These are phyloP conservation scores for Alternaria panax DNA, from an alignment of 2,329 filamentous ascomycete species.

Conservation along the genomic window DNA sequence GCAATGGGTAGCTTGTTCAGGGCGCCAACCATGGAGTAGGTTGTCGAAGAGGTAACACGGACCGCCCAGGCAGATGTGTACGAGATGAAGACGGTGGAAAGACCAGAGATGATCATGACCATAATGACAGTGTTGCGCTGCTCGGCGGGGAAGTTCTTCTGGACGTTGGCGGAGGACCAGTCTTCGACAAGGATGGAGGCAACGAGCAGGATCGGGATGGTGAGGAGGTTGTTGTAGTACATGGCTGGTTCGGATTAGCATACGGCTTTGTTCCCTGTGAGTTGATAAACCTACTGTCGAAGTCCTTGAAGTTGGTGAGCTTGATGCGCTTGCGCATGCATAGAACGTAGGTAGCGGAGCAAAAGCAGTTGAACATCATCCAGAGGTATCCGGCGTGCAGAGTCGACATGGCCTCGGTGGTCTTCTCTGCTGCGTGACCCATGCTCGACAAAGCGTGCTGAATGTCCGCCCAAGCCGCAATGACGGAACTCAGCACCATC, in stretches of 20 bases:
- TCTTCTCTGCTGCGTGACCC: slow-evolving; percentile 61
- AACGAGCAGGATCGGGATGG: slow-evolving; percentile 87
- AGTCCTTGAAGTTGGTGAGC: slow-evolving; percentile 99
- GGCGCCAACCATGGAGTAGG: slow-evolving; percentile 97
- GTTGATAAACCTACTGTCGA: slow-evolving; percentile 78
- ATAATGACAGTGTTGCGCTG: slow-evolving; percentile 79
- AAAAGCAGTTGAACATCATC: slow-evolving; percentile 98
- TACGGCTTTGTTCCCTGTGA: too few species aligned
- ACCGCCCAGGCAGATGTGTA: slow-evolving; percentile 99
- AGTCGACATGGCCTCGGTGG: slow-evolving; percentile 80
- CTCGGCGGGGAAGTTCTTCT: slow-evolving; percentile 85
- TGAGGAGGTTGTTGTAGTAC: slow-evolving; percentile 99
- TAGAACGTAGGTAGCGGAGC: slow-evolving; percentile 86
- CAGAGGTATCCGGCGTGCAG: slow-evolving; percentile 95
- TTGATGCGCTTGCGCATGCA: slow-evolving; percentile 99
- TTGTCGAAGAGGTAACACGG: slow-evolving; percentile 94
- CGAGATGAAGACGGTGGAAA: slow-evolving; percentile 97
- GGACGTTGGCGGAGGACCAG: slow-evolving; percentile 86
- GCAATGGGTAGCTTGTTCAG: slow-evolving; percentile 98
- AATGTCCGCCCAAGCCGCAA: slow-evolving; percentile 98
- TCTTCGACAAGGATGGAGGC: slow-evolving; percentile 86
- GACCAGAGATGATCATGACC: slow-evolving; percentile 92
- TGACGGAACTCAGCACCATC: slow-evolving; percentile 93
- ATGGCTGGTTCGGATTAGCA: slow-evolving; percentile 70
- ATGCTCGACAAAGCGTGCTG: slow-evolving; percentile 78